Evolutionary conservation across 352 stramenopile genomes (phyloP).

Genomic region (Phytophthora pseudosyringae): DNA sequence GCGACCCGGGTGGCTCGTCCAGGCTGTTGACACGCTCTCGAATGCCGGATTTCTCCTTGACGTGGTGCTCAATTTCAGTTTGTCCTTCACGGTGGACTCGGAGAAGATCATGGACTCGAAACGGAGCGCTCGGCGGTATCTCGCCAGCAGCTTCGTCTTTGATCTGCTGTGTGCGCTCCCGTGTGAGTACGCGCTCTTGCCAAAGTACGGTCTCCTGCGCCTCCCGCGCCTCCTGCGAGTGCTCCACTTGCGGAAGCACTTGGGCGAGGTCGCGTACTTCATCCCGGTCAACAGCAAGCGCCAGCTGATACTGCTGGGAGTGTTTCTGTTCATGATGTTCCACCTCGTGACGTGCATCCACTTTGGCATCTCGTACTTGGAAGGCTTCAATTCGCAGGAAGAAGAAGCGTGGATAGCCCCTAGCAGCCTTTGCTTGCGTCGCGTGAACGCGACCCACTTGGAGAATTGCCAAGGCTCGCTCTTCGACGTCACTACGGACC

Average conservation of each 20-base stretch:
- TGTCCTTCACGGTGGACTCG: conserved; percentile 55
- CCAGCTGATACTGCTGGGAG: conserved; percentile 49
- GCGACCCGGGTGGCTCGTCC: conserved; percentile 37
- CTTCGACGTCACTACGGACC: conserved; percentile 8
- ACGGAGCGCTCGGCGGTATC: conserved; percentile 48
- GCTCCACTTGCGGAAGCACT: conserved; percentile 38
- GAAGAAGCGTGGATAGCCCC: conserved; percentile 46
- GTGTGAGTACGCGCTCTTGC: conserved; percentile 38
- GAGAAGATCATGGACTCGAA: conserved; percentile 62
- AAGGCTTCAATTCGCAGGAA: conserved; percentile 40
- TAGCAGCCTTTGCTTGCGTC: conserved; percentile 25
- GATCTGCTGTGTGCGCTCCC: conserved; percentile 59
- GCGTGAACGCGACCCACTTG: conserved; percentile 27
- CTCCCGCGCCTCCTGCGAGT: conserved; percentile 49
- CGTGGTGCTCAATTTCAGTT: conserved; percentile 65
- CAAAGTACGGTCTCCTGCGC: conserved; percentile 40
- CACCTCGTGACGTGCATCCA: conserved; percentile 59
- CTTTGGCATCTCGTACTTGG: conserved; percentile 41
- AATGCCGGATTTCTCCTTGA: conserved; percentile 47
- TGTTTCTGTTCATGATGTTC: conserved; percentile 57
- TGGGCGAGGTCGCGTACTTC: conserved; percentile 50
- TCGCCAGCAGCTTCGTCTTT: conserved; percentile 41
- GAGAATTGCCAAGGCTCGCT: conserved; percentile 17
- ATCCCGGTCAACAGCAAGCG: conserved; percentile 51
- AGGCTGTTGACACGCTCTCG: conserved; percentile 38